phyloP scores from a whole-genome alignment of 2,329 filamentous ascomycete species.

The Fusarium luffae region DNA sequence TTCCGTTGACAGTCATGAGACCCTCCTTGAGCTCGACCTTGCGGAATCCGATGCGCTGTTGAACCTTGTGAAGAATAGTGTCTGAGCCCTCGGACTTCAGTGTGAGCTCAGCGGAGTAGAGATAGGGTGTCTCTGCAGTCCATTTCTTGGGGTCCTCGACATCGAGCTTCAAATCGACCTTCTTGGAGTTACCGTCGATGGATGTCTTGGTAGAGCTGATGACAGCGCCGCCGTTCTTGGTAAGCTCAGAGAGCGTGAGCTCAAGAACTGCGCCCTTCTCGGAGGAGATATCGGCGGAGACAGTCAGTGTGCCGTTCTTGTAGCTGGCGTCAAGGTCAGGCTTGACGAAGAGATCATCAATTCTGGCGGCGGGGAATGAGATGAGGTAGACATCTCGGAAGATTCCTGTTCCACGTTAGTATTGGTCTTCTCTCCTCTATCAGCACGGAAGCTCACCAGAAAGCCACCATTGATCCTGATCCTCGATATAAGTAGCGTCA shows the following conservation, averaged over 20 bases:
- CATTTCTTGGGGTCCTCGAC: slow-evolving; percentile 69
- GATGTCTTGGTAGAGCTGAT: slow-evolving; percentile 44
- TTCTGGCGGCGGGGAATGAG: slow-evolving; percentile 64
- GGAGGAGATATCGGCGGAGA: slow-evolving; percentile 58
- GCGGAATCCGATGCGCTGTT: slow-evolving; percentile 71
- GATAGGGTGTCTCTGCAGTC: slow-evolving; percentile 73
- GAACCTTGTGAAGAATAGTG: slow-evolving; percentile 55
- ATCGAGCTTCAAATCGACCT: slow-evolving; percentile 57
- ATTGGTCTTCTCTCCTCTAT: slow-evolving; percentile 49
- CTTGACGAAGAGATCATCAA: slow-evolving; percentile 67
- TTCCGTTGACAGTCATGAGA: slow-evolving; percentile 72
- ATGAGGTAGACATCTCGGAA: slow-evolving; percentile 74
- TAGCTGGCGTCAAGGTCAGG: slow-evolving; percentile 67
- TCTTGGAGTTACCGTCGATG: slow-evolving; percentile 43
- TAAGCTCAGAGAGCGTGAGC: slow-evolving; percentile 56
- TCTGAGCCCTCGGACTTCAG: slow-evolving; percentile 54
- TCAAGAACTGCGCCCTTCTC: slow-evolving; percentile 51
- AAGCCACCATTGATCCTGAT: slow-evolving; percentile 77
- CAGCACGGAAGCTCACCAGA: slow-evolving; percentile 65
- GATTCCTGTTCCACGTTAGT: slow-evolving; percentile 56
- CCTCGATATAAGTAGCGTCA: slow-evolving; percentile 76
- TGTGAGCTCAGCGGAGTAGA: slow-evolving; percentile 69
- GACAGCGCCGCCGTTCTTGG: slow-evolving; percentile 50
- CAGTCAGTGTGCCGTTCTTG: slow-evolving; percentile 59
- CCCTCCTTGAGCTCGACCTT: slow-evolving; percentile 71